Evolutionary conservation across 768 basidiomycete genomes (phyloP).

Genomic region (Fomitopsis pulvina): DNA sequence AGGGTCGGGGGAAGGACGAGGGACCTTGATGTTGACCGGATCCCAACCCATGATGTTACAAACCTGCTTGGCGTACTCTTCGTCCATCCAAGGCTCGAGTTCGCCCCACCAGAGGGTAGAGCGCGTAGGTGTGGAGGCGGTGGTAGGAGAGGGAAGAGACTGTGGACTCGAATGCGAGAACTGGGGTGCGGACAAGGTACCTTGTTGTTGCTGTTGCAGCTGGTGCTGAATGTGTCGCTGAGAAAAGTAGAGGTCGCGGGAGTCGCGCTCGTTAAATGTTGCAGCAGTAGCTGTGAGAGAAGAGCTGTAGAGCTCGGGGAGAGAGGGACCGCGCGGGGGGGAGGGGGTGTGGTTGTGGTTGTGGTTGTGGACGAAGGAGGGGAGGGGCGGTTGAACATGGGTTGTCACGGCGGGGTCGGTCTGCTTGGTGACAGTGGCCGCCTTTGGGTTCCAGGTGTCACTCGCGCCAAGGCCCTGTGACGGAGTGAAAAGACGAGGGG

Average conservation of each 20-base stretch:
- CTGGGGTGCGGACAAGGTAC: constrained; percentile 21
- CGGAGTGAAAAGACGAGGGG: constrained; percentile 17
- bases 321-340: constrained; percentile 15
- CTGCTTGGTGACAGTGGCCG: constrained; percentile 11
- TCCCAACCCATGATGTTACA: constrained; percentile 87
- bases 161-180: constrained; percentile 18
- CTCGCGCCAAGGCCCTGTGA: constrained; percentile 13
- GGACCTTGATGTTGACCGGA: constrained; percentile 65
- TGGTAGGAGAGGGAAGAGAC: constrained; percentile 21
- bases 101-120: constrained; percentile 82
- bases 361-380: constrained; percentile 23
- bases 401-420: constrained; percentile 12
- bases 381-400: constrained; percentile 18
- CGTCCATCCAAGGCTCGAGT: constrained; percentile 96
- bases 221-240: constrained; percentile 18
- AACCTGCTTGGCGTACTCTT: constrained; percentile 88
- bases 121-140: constrained; percentile 24
- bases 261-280: constrained; percentile 18
- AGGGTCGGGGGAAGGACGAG: constrained; percentile 52
- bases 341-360: constrained; percentile 21
- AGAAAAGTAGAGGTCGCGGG: constrained; percentile 10
- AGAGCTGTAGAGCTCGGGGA: constrained; percentile 16
- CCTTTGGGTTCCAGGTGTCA: constrained; percentile 14
- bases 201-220: constrained; percentile 12
- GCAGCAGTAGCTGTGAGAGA: constrained; percentile 14